Evolutionary conservation across 2,329 filamentous ascomycete genomes (phyloP).

Genomic region (Colletotrichum chrysophilum): DNA sequence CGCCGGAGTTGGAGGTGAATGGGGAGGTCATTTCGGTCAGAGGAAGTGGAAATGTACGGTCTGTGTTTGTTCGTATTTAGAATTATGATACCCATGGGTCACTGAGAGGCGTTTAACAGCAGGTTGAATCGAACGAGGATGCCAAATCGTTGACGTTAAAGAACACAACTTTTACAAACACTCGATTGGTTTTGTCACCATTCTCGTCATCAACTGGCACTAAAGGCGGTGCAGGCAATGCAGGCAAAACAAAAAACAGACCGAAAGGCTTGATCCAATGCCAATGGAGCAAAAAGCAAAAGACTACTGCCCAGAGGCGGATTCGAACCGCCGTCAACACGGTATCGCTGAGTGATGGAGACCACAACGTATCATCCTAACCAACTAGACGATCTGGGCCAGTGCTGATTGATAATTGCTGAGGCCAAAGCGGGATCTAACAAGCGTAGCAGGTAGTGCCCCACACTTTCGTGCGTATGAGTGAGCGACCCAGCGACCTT

Average conservation of each 20-base stretch:
- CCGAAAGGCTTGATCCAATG: no score
- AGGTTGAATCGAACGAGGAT: not conserved
- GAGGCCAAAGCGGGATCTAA: fast-evolving
- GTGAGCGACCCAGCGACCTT: not conserved
- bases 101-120: not conserved
- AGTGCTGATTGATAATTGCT: not conserved
- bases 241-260: not conserved
- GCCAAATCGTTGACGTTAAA: not conserved
- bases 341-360: conserved; percentile 11
- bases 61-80: conserved; percentile 36
- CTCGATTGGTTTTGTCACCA: not conserved
- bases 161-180: not conserved
- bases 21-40: conserved; percentile 31
- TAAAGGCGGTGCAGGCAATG: not conserved
- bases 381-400: conserved; percentile 23
- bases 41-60: conserved; percentile 54
- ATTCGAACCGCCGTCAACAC: conserved; percentile 24
- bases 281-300: not conserved
- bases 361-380: conserved; percentile 25
- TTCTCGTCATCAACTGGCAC: not conserved
- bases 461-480: not conserved
- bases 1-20: conserved; percentile 24
- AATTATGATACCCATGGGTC: not conserved
- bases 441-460: not conserved
- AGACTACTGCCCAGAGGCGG: conserved; percentile 18